A percentile compares a stretch with the other conserved stretches of the same genome.
Conservation (phyloP, 148 eudicot species). For the Pouteria glomerata region DNA sequence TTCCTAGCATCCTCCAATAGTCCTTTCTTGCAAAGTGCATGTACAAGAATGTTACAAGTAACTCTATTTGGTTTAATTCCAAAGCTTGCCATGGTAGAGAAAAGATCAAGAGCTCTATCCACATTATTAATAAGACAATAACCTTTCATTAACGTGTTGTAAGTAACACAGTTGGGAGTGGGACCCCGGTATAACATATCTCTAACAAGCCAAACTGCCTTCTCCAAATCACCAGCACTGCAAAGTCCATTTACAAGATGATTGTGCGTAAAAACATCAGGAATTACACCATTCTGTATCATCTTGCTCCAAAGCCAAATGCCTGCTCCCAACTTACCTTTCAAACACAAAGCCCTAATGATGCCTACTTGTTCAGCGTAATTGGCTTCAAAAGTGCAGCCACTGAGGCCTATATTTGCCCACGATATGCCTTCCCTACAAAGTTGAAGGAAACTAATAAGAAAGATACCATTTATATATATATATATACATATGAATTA, state of each 20-base stretch:
- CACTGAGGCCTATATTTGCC: constrained; percentile 17
- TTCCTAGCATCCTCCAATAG: constrained; percentile 44
- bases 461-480: neutral
- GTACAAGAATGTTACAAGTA: constrained; percentile 65
- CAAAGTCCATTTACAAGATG: constrained; percentile 62
- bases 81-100: constrained; percentile 45
- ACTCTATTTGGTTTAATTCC: constrained; percentile 55
- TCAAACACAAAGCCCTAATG: constrained; percentile 51
- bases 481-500: neutral
- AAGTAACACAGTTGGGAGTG: constrained; percentile 53
- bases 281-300: constrained; percentile 33
- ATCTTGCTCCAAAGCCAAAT: constrained; percentile 43
- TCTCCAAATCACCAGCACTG: constrained; percentile 53
- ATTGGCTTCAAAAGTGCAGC: constrained; percentile 20
- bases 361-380: constrained; percentile 20
- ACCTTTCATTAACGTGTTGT: constrained; percentile 67
- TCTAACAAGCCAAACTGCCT: constrained; percentile 50
- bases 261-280: constrained; percentile 67
- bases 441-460: neutral
- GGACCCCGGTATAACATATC: constrained; percentile 61
- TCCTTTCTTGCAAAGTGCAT: constrained; percentile 74
- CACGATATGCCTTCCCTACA: constrained; percentile 50
- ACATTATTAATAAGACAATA: constrained; percentile 46
- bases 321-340: constrained; percentile 57
- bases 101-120: constrained; percentile 57